Evolutionary conservation across 306 rosid species (phyloP).

Genomic region (Nissolia schottii): DNA sequence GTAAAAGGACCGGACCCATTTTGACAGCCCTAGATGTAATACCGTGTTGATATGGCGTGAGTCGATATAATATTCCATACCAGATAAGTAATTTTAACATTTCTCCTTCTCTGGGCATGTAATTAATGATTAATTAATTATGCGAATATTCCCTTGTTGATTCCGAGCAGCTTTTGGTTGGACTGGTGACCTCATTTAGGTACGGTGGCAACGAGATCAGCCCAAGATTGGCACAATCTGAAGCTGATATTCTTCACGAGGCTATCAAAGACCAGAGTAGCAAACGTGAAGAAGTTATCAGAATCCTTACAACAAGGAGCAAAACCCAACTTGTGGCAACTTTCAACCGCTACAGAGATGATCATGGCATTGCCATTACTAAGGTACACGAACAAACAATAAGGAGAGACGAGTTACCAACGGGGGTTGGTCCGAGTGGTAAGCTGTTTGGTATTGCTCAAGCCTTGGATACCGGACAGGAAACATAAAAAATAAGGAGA

Average conservation of each 20-base stretch:
- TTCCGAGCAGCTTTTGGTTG: slow-evolving; percentile 58
- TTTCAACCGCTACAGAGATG: slow-evolving; percentile 73
- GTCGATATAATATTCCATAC: too few relatives aligned
- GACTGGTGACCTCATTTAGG: slow-evolving; percentile 48
- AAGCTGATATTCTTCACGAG: slow-evolving; percentile 59
- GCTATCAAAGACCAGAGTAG: slow-evolving; percentile 50
- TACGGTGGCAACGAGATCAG: slow-evolving; percentile 47
- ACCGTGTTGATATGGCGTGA: too few relatives aligned
- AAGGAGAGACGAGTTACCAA: too few relatives aligned
- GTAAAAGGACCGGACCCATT: too few relatives aligned
- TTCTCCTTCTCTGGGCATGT: too few relatives aligned
- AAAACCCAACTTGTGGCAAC: slow-evolving; percentile 66
- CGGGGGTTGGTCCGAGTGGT: too few relatives aligned
- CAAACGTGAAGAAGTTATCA: slow-evolving; percentile 57
- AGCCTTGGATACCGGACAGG: too few relatives aligned
- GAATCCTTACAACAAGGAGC: slow-evolving; percentile 77
- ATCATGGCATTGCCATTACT: slow-evolving; percentile 51
- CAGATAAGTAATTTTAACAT: too few relatives aligned
- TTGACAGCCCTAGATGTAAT: too few relatives aligned
- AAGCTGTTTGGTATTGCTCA: too few relatives aligned
- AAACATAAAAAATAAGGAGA: not conserved
- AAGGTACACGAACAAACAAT: slow-evolving; percentile 61
- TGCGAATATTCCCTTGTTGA: not conserved
- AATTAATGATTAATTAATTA: too few relatives aligned
- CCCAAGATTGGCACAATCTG: slow-evolving; percentile 44